phyloP scores from a whole-genome alignment of 257 asterid genomes.

The Paraleonurus japonicus region DNA sequence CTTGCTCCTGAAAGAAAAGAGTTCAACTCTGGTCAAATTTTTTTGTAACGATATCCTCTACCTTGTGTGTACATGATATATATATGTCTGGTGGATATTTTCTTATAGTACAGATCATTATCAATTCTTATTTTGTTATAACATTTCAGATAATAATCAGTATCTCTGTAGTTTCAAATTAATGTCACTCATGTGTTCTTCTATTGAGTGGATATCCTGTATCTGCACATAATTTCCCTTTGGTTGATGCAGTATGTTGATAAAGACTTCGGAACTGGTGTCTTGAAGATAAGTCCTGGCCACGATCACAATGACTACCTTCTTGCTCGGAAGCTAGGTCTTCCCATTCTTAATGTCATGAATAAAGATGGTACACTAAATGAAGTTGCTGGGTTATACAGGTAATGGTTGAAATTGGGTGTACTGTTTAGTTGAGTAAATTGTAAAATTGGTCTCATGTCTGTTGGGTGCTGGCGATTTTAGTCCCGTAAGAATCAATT shows the following conservation, averaged over 20 bases:
- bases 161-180: neutral
- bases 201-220: constrained; percentile 17
- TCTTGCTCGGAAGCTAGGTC: constrained; percentile 98
- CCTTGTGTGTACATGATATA: neutral
- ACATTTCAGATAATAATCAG: constrained; percentile 4
- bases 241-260: constrained; percentile 74
- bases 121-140: neutral
- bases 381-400: constrained; percentile 86
- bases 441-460: no score
- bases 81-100: neutral
- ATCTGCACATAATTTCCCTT: constrained; percentile 20
- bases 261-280: constrained; percentile 99
- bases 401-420: constrained; percentile 45
- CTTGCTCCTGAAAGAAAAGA: neutral
- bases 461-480: no score
- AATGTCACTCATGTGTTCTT: constrained; percentile 7
- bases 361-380: constrained; percentile 96
- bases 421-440: neutral
- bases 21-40: neutral
- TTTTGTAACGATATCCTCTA: neutral
- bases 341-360: constrained; percentile 97
- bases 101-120: neutral
- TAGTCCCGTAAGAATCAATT: no score
- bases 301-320: constrained; percentile 99
- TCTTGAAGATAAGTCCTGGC: constrained; percentile 98